Conservation (phyloP, 768 basidiomycete genomes). For the Leccinum rimulosum region DNA sequence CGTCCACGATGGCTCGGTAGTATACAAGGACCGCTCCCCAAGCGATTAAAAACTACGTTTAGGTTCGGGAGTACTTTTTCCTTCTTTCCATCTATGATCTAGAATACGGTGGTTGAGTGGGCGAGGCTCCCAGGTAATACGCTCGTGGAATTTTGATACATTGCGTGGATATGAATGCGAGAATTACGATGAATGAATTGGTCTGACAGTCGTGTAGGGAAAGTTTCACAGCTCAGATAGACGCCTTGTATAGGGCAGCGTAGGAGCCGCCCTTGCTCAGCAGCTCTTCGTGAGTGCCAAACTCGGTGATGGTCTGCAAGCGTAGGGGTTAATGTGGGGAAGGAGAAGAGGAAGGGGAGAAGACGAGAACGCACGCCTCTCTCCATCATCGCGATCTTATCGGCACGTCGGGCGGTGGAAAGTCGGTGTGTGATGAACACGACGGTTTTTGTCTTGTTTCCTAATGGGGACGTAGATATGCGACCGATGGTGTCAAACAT, state of each 20-base stretch:
- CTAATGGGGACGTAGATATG: constrained; percentile 55
- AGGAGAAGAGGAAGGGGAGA: constrained; percentile 5
- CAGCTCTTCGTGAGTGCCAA: constrained; percentile 70
- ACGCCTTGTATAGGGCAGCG: constrained; percentile 67
- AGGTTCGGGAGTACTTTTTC: constrained; percentile 14
- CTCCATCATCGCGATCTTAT: constrained; percentile 88
- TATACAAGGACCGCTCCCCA: constrained; percentile 62
- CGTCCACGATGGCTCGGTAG: constrained; percentile 59
- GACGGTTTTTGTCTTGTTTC: constrained; percentile 64
- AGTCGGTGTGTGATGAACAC: constrained; percentile 84
- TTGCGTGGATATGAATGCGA: constrained; percentile 20
- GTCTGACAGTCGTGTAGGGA: constrained; percentile 7
- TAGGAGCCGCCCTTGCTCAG: constrained; percentile 59
- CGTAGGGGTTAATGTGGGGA: constrained; percentile 13
- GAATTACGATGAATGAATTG: constrained; percentile 7
- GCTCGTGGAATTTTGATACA: constrained; percentile 23
- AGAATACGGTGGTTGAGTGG: constrained; percentile 21
- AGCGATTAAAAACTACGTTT: constrained; percentile 39
- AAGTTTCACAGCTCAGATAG: constrained; percentile 41
- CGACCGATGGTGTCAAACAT: constrained; percentile 74
- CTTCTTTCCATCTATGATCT: constrained; percentile 18
- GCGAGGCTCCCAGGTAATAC: constrained; percentile 16
- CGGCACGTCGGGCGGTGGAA: constrained; percentile 76
- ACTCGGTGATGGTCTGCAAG: constrained; percentile 67
- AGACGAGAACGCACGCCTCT: constrained; percentile 48